Evolutionary conservation across 2,329 filamentous ascomycete genomes (phyloP).

Genomic region (Dothistroma pini): DNA sequence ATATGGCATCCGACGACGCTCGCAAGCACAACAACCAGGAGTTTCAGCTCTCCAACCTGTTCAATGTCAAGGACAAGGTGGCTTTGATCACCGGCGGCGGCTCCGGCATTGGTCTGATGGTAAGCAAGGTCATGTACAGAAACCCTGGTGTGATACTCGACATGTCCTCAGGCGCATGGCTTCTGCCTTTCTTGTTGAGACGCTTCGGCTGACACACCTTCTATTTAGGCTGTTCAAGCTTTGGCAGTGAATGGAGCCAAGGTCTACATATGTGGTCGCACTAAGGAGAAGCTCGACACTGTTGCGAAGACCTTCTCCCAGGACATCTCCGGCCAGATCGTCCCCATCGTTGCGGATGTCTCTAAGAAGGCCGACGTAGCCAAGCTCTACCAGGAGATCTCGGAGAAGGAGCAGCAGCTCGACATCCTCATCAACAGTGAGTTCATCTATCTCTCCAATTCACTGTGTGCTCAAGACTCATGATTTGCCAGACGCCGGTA

Average conservation of each 20-base stretch:
- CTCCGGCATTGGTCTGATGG: conserved; percentile 48
- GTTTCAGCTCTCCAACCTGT: conserved; percentile 35
- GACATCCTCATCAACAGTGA: conserved; percentile 46
- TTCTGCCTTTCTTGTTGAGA: too few species aligned
- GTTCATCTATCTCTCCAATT: not conserved
- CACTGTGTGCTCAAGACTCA: not conserved
- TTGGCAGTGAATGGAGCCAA: conserved; percentile 41
- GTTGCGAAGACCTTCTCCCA: conserved; percentile 44
- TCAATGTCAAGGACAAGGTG: conserved; percentile 40
- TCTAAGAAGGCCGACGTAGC: conserved; percentile 43
- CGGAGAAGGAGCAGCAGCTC: conserved; percentile 43
- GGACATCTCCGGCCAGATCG: conserved; percentile 45
- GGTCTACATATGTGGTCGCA: conserved; percentile 49
- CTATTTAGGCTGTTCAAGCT: conserved; percentile 43
- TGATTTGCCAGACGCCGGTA: conserved; percentile 30
- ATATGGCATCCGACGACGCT: conserved; percentile 29
- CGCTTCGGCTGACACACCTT: too few species aligned
- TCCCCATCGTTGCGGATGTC: conserved; percentile 45
- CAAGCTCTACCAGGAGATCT: conserved; percentile 42
- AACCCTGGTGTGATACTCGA: too few species aligned
- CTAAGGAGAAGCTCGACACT: conserved; percentile 47
- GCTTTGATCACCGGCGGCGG: conserved; percentile 46
- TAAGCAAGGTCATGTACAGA: too few species aligned
- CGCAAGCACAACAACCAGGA: conserved; percentile 34
- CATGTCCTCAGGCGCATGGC: too few species aligned